Conservation (phyloP, 495 filamentous ascomycete species). For the Penicillium chermesinum region DNA sequence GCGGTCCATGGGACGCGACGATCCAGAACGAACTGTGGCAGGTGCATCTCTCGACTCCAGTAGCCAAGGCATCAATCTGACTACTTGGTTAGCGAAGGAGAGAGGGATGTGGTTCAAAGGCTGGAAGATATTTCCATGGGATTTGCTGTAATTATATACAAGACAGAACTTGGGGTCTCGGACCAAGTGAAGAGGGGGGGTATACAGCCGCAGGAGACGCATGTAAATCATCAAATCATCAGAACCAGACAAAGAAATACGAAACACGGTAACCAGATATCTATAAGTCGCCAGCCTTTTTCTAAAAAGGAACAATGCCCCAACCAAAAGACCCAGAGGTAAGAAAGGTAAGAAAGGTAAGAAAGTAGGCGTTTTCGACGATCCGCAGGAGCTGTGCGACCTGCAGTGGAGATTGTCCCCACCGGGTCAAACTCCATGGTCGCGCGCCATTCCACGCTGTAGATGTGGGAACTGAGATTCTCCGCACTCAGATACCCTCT, state of each 20-base stretch:
- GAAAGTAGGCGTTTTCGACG: background rate
- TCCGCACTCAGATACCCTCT: no score
- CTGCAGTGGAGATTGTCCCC: slow-evolving; percentile 5
- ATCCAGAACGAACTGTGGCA: background rate
- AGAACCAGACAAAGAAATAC: background rate
- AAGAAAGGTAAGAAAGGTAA: slow-evolving; percentile 1
- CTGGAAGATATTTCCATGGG: no score
- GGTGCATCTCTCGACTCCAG: no score
- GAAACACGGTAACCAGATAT: background rate
- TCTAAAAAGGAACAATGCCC: background rate
- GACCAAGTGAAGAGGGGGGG: slow-evolving; percentile 1
- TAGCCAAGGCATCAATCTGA: no score
- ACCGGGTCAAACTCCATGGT: slow-evolving; percentile 7
- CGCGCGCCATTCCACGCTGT: slow-evolving; percentile 5
- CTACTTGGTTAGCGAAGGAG: background rate
- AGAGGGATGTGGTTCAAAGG: no score
- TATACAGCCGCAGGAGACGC: slow-evolving; percentile 13
- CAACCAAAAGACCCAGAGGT: background rate
- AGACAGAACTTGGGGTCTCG: background rate
- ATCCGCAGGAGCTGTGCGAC: slow-evolving; percentile 1
- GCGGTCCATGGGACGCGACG: background rate
- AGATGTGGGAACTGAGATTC: slow-evolving; percentile 7
- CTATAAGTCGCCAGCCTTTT: background rate
- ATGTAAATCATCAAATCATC: slow-evolving; percentile 15
- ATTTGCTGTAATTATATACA: slow-evolving; percentile 4